These are phyloP conservation scores for Xylaria venustula DNA, from an alignment of 495 filamentous ascomycete species.

Conservation along the genomic window DNA sequence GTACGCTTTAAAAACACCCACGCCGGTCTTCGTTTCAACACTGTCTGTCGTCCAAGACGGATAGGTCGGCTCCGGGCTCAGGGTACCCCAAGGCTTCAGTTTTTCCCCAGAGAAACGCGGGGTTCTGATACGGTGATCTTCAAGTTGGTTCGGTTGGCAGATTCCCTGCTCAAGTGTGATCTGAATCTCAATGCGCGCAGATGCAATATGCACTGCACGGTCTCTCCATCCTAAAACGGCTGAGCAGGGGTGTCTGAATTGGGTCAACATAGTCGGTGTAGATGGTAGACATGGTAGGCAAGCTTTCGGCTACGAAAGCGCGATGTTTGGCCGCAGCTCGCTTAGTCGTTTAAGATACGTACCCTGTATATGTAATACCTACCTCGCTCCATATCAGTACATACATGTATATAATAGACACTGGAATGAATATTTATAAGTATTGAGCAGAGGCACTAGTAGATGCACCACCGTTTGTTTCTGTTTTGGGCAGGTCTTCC, in stretches of 20 bases:
- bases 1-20: background rate
- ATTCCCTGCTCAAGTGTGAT: background rate
- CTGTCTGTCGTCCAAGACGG: background rate
- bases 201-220: background rate
- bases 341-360: background rate
- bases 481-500: slow-evolving; percentile 10
- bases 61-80: background rate
- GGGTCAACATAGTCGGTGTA: too few species aligned
- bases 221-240: background rate
- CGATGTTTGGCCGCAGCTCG: background rate
- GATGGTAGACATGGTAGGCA: background rate
- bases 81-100: background rate
- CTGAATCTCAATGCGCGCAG: background rate
- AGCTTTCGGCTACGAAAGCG: background rate
- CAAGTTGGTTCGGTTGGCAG: background rate
- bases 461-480: too few species aligned
- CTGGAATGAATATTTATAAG: too few species aligned
- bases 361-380: too few species aligned
- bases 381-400: too few species aligned
- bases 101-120: background rate
- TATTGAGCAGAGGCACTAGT: too few species aligned
- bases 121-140: background rate
- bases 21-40: background rate
- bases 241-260: background rate
- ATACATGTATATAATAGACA: too few species aligned